Evolutionary conservation across 306 rosid genomes (phyloP).

Genomic region (Mimosa bimucronata): DNA sequence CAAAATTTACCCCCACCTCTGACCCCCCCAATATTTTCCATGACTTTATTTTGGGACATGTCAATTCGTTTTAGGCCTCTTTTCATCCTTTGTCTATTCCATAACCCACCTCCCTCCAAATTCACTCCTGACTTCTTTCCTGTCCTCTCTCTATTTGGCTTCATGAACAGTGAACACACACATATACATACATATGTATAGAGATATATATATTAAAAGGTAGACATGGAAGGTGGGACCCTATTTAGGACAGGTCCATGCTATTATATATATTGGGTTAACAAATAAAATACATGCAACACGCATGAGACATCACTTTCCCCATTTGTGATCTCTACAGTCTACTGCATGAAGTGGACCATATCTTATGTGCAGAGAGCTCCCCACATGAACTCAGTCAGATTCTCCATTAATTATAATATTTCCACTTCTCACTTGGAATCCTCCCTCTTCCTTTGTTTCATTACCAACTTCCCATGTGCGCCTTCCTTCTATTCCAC

Average conservation of each 20-base stretch:
- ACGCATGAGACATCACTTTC: constrained; percentile 46
- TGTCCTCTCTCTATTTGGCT: neutral
- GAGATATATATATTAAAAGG: neutral
- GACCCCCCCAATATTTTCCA: too few species aligned
- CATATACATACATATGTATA: too few species aligned
- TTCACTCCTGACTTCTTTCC: neutral
- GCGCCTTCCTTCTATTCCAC: constrained; percentile 45
- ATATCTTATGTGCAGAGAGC: neutral
- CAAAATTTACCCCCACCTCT: too few species aligned
- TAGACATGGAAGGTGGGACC: constrained; percentile 9
- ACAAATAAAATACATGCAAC: neutral
- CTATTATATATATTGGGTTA: constrained; percentile 33
- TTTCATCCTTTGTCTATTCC: neutral
- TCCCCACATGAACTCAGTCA: neutral
- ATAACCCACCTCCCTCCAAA: neutral
- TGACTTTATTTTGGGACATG: too few species aligned
- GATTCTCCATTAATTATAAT: neutral
- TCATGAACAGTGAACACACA: neutral
- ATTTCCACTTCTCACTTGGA: constrained; percentile 18
- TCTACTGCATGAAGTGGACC: constrained; percentile 35
- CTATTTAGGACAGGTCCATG: constrained; percentile 26
- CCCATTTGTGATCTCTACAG: constrained; percentile 10
- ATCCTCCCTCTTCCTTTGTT: neutral
- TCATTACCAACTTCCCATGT: constrained; percentile 32
- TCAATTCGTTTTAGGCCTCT: too few species aligned